A percentile compares a stretch with the other conserved stretches of the same genome.
phyloP scores from a whole-genome alignment of 805 yeast genomes.

The Wickerhamomyces silvicola region DNA sequence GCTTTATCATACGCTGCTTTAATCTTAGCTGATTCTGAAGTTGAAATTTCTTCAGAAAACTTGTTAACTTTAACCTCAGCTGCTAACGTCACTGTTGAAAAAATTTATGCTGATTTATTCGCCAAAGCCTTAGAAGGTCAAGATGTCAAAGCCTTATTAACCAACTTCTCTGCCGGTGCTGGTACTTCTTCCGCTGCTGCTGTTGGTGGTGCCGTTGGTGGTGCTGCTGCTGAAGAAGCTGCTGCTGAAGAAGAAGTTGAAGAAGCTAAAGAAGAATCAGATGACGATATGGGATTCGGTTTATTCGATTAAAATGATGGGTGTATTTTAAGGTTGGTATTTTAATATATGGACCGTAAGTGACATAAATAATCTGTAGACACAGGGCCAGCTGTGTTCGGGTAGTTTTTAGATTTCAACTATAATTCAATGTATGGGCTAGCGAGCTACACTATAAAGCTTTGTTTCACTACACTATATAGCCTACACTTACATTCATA shows the following conservation, averaged over 20 bases:
- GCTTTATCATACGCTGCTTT: constrained; percentile 90
- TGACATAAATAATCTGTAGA: too few relatives aligned
- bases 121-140: constrained; percentile 85
- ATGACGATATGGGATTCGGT: constrained; percentile 93
- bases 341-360: not conserved
- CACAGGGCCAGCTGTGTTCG: too few relatives aligned
- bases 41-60: constrained; percentile 82
- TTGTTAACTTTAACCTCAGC: constrained; percentile 69
- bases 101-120: constrained; percentile 82
- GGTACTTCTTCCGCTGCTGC: constrained; percentile 70
- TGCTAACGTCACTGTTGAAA: constrained; percentile 78
- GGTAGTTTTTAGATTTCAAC: too few relatives aligned
- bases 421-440: too few relatives aligned
- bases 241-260: constrained; percentile 55
- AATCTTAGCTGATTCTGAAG: constrained; percentile 88
- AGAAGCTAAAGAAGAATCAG: constrained; percentile 47
- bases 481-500: too few relatives aligned
- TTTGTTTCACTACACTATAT: too few relatives aligned
- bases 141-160: constrained; percentile 74
- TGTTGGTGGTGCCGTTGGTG: constrained; percentile 55
- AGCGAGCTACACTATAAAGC: too few relatives aligned
- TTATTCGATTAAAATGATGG: constrained; percentile 64
- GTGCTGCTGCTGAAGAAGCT: constrained; percentile 56
- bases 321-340: not conserved
- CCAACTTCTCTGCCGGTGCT: constrained; percentile 64